phyloP scores from a whole-genome alignment of 306 rosid species.

The Citrullus colocynthis region DNA sequence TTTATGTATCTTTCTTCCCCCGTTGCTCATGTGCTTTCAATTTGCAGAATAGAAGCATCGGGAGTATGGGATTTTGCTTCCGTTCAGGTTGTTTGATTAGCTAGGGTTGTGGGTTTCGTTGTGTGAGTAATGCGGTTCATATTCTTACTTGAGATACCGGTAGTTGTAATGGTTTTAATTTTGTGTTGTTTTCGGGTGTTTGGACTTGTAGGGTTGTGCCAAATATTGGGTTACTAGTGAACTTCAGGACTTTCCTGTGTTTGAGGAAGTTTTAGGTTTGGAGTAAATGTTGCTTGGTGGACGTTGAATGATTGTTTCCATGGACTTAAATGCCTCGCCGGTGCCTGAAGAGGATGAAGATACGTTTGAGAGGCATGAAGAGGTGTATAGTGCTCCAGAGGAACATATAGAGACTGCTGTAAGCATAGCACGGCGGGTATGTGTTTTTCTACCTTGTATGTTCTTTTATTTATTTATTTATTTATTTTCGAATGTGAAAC shows the following conservation, averaged over 20 bases:
- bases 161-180: neutral
- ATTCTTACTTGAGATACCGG: neutral
- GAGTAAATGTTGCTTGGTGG: conserved; percentile 32
- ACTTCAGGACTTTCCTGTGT: neutral
- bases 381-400: conserved; percentile 45
- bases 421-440: conserved; percentile 90
- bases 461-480: too few relatives aligned
- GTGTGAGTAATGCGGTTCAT: conserved; percentile 4
- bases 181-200: neutral
- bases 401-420: conserved; percentile 67
- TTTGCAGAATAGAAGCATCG: conserved; percentile 10
- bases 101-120: conserved; percentile 14
- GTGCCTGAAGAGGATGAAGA: conserved; percentile 95
- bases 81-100: conserved; percentile 15
- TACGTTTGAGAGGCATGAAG: conserved; percentile 41
- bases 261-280: conserved; percentile 13
- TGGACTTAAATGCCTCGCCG: conserved; percentile 99
- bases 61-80: conserved; percentile 3
- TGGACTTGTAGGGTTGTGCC: neutral
- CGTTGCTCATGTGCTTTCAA: neutral
- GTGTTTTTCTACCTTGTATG: neutral
- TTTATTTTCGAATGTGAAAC: neutral
- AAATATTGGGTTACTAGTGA: neutral
- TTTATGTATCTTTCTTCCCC: neutral
- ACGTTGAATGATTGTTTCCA: conserved; percentile 76